Base-by-base conservation (phyloP, 1,284 basidiomycete species). In the Apiotrichum akiyoshidainum region DNA sequence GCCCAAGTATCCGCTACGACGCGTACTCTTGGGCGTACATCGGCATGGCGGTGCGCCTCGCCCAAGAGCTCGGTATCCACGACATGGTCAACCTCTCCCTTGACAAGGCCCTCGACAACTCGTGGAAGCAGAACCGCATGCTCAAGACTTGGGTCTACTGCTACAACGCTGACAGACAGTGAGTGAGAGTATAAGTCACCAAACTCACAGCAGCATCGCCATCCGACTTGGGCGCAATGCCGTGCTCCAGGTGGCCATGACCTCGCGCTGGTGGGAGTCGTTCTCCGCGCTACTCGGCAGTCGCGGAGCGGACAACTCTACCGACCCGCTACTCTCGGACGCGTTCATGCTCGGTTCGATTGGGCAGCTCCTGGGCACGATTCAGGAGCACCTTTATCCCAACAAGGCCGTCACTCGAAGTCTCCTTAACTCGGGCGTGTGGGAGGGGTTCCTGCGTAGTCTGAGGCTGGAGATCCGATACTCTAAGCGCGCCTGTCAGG, bases 81-180 rank as follows among this genome's bases (percentile, higher is more conserved):
- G 60, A 61, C 21, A 46, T 58, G 5, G 56, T 46, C 34, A 52
- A 40, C n/a, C 50, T 57, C 31, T 26, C 41, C 13, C 26, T 31
- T 8, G 31, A 21, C 4, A 41, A 46, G 42, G 26, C 35, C 17
- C 31, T 26, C 14, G 47, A 21, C 19, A 41, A 51, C 37, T 31
- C 49, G 39, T 59, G 58, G 58, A 52, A 52, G 40, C 33, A 52
- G 50, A 33, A 49, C 19, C 52, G 59, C 2, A 51, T 51, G 52
- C 52, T 60, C 46, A 60, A 57, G 44, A 60, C 59, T 6, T 60
- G 59, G 59, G 47, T 60, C n/a, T 58, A 61, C 50, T 58, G 56
- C 53, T 58, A 55, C 50, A 61, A 58, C 16, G 60, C 60, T 13
- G 54, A 56, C 22, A 42, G 54, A 49, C 54, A 55, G 52, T 53